Percentiles rank a stretch among this genome's conserved stretches.
Evolutionary conservation across 352 stramenopile genomes (phyloP).

Genomic region (Globisporangium barbulae): DNA sequence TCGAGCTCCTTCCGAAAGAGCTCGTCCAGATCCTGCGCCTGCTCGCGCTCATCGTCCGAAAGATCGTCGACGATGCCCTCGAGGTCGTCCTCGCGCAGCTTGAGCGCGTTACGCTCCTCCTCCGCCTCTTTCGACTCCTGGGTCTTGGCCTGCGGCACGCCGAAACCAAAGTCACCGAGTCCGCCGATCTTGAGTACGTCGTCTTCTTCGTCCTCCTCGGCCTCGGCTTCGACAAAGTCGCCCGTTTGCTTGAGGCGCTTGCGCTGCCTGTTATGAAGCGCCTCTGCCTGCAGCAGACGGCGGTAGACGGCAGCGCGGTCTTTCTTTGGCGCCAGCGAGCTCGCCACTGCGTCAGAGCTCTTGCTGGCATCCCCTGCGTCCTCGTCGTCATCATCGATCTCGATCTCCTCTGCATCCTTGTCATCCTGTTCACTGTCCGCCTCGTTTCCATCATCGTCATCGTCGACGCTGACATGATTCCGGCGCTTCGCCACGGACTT

Average conservation of each 20-base stretch:
- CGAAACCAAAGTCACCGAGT: conserved; percentile 84
- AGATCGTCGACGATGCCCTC: conserved; percentile 86
- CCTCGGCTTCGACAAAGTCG: conserved; percentile 78
- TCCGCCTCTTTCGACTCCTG: conserved; percentile 74
- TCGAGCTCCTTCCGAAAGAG: conserved; percentile 73
- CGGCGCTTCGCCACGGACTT: conserved; percentile 24
- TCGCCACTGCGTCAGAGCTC: conserved; percentile 1
- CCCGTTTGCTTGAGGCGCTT: conserved; percentile 51
- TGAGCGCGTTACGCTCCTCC: conserved; percentile 71
- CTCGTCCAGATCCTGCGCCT: conserved; percentile 66
- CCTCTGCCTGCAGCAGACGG: conserved; percentile 59
- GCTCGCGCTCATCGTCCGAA: conserved; percentile 73
- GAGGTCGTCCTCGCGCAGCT: conserved; percentile 74
- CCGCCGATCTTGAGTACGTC: conserved; percentile 80
- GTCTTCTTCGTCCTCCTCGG: conserved; percentile 85
- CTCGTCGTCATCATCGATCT: conserved; percentile 21
- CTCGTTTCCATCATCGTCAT: conserved; percentile 53
- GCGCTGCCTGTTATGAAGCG: conserved; percentile 43
- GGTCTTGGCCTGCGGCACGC: conserved; percentile 60
- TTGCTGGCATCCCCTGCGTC: conserved; percentile 7
- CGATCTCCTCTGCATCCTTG: conserved; percentile 28
- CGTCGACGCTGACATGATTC: conserved; percentile 33
- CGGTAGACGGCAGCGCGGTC: conserved; percentile 73
- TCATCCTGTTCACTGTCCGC: conserved; percentile 55
- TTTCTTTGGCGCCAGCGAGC: conserved; percentile 17